Percentiles rank a stretch among this genome's conserved stretches.
phyloP scores from a whole-genome alignment of 2,329 filamentous ascomycete genomes.

The Exophiala bonariae region DNA sequence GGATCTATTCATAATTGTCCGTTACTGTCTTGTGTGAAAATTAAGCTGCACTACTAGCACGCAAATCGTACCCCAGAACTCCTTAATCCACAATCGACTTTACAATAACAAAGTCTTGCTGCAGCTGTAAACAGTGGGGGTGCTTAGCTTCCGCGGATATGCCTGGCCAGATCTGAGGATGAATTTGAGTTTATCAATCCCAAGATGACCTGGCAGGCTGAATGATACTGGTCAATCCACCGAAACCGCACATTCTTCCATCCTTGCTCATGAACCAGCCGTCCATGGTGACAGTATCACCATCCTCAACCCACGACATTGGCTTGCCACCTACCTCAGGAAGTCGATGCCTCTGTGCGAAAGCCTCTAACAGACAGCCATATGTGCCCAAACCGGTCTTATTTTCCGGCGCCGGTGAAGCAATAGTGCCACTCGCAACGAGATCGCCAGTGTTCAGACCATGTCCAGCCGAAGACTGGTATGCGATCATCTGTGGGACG shows the following conservation, averaged over 20 bases:
- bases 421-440: slow-evolving; percentile 7
- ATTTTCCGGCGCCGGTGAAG: slow-evolving; percentile 4
- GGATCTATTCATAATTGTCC: too few relatives aligned
- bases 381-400: slow-evolving; percentile 3
- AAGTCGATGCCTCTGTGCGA: not conserved
- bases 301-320: slow-evolving; percentile 11
- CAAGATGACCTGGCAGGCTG: too few relatives aligned
- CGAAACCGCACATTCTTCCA: slow-evolving; percentile 8
- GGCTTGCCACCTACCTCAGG: slow-evolving; percentile 2
- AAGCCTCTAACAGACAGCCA: slow-evolving; percentile 7
- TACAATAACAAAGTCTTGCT: too few relatives aligned
- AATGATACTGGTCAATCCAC: too few relatives aligned
- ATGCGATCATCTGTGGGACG: slow-evolving; percentile 4
- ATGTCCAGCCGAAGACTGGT: slow-evolving; percentile 7
- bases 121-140: too few relatives aligned
- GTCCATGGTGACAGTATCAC: slow-evolving; percentile 11
- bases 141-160: too few relatives aligned
- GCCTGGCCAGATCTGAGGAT: too few relatives aligned
- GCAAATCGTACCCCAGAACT: too few relatives aligned
- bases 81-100: too few relatives aligned
- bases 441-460: slow-evolving; percentile 9
- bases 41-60: too few relatives aligned
- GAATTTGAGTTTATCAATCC: too few relatives aligned
- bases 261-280: slow-evolving; percentile 11
- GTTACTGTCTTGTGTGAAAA: too few relatives aligned